Evolutionary conservation across 306 rosid species (phyloP).

Genomic region (Ammopiptanthus mongolicus): DNA sequence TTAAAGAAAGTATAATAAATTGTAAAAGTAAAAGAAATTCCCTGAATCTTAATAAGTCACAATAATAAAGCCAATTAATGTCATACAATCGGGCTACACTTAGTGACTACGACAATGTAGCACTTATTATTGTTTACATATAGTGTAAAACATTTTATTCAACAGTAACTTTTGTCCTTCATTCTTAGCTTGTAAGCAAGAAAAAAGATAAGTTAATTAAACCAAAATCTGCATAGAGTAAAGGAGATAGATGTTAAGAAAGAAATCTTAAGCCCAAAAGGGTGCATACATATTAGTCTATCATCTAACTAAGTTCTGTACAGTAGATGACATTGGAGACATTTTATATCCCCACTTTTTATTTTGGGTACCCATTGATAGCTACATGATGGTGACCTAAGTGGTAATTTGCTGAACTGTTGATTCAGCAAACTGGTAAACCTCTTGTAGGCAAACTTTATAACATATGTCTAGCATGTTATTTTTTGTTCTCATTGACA

Average conservation of each 20-base stretch:
- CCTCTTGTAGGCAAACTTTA: not conserved
- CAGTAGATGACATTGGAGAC: not conserved
- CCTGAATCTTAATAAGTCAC: not conserved
- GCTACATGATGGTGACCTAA: constrained; percentile 1
- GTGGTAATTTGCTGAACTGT: not conserved
- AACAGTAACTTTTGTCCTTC: not conserved
- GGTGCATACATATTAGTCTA: not conserved
- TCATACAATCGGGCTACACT: not conserved
- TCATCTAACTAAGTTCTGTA: constrained; percentile 4
- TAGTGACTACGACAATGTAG: too few relatives aligned
- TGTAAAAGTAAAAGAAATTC: not conserved
- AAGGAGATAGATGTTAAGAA: not conserved
- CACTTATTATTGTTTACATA: too few relatives aligned
- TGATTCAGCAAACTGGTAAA: not conserved
- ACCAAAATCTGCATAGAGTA: not conserved
- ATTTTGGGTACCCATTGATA: not conserved
- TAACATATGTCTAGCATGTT: not conserved
- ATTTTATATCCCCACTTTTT: not conserved
- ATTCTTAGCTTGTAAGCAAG: not conserved
- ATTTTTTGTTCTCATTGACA: not conserved
- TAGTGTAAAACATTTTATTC: too few relatives aligned
- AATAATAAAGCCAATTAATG: not conserved
- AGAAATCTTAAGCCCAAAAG: too few relatives aligned
- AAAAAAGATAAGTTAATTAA: constrained; percentile 9
- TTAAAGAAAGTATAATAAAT: not conserved